Evolutionary conservation across 345 rosid species (phyloP).

Genomic region (Dipteronia dyeriana): DNA sequence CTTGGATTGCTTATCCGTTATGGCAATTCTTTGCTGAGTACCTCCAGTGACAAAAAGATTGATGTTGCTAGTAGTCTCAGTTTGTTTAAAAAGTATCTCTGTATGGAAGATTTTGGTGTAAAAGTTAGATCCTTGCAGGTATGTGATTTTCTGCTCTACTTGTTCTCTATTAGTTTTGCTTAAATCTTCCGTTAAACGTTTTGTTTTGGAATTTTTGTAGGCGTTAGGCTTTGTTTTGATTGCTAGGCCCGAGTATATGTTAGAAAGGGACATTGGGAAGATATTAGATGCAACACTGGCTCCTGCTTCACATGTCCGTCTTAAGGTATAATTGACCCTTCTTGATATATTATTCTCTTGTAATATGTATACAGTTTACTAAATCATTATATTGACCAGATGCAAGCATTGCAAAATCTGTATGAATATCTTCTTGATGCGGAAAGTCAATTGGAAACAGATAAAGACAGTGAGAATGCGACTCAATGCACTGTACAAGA

Average conservation of each 20-base stretch:
- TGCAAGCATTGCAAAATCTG: constrained; percentile 91
- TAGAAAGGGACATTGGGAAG: constrained; percentile 87
- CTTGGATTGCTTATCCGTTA: constrained; percentile 97
- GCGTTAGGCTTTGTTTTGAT: constrained; percentile 94
- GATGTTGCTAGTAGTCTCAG: constrained; percentile 60
- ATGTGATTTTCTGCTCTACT: constrained; percentile 22
- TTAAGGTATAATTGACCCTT: constrained; percentile 59
- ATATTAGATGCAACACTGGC: constrained; percentile 79
- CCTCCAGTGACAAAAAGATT: constrained; percentile 48
- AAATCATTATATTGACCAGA: constrained; percentile 52
- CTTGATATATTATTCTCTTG: constrained; percentile 7
- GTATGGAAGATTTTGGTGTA: constrained; percentile 72
- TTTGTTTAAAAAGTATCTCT: constrained; percentile 78
- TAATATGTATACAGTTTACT: constrained; percentile 15
- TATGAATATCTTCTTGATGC: constrained; percentile 96
- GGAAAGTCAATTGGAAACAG: constrained; percentile 87
- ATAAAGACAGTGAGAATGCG: constrained; percentile 45
- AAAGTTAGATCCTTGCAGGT: constrained; percentile 97
- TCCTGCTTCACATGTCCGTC: constrained; percentile 65
- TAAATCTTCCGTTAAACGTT: constrained; percentile 18
- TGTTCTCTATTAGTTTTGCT: constrained; percentile 10
- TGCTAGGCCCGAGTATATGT: constrained; percentile 95
- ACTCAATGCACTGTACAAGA: constrained; percentile 48
- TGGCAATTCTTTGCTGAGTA: constrained; percentile 70
- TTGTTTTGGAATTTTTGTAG: constrained; percentile 44